Base-by-base conservation (phyloP, 1,139 yeast genomes). In the Suhomyces wounanorum region DNA sequence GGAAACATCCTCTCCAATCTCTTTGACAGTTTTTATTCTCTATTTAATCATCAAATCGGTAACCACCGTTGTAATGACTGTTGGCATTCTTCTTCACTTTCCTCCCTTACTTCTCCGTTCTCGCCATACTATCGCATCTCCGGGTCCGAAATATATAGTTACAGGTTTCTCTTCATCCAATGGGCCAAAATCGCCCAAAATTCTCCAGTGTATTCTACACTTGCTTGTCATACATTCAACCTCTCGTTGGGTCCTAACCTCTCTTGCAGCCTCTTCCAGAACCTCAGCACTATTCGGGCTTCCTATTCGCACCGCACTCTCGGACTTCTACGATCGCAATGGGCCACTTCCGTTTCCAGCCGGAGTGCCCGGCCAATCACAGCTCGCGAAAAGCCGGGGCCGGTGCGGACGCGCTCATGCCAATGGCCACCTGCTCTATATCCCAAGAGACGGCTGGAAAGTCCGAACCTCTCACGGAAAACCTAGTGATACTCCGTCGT, bases 291-390 rank as follows among this genome's bases (percentile, higher is more conserved):
- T 17, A 9, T 37, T 30, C 33, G 33, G 14, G 7, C 18, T 10
- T 17, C 44, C 44, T 23, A 7, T 23, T 41, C 37, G 44, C 37
- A 41, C 33, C 21, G 42, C 11, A 16, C 17, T 17, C 33, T 40
- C 42, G 42, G 42, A 40, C 42, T 40, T 26, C 30, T 40, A 23
- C 42, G 42, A 23, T 40, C 42, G 42, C 33, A 18, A 13, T 26
- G 33, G 33, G 33, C 21, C 41, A 14, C 23, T 40, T n/a, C 42
- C 42, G 42, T 40, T 18, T 40, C 16, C 21, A 23, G 42, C 42
- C 42, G 33, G 42, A 40, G 42, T 40, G 42, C 10, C 14, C 37
- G 48, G 36, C 52, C 52, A 50, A 50, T 50, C 44, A 47, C 25
- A 47, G 16, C 18, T 21, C 47, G 39, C 40, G 36, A 33, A 31